Evolutionary conservation across 2,329 filamentous ascomycete genomes (phyloP), one percentile per base, ranked within the genome.

Genomic region (Erysiphe pulchra): DNA sequence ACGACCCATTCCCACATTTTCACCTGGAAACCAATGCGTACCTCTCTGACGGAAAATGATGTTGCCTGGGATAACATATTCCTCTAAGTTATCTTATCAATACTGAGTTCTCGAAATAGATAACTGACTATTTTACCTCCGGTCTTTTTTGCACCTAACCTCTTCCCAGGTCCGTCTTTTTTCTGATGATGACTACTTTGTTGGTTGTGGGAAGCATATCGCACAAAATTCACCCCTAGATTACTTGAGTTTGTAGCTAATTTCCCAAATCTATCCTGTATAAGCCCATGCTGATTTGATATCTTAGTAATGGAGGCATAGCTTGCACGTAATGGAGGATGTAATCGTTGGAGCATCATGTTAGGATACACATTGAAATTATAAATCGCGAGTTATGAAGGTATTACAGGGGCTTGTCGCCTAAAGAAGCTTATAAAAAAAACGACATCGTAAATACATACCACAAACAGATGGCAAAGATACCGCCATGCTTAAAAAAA

Each of bases 11-110:
- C 77, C 81, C 62, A 81, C 83, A 64, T 98, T 95, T 61, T 95
- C 90, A 56, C 90, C 90, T 1, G 90, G 80, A 61, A 79, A 87
- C 90, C 90, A 98, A 56, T 77, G 73, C 4, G 90, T 92, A 55
- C 90, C 90, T 56, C 87, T 79, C 63, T 98, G 90, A 60, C 84
- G 85, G 73, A 90, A 98, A 64, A 98, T 81, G 63, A 98, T 98
- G 67, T 93, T 95, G 46, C 90, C 90, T 4, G 86, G 80, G 48
- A 93, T 80, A 33, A 98, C 90, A 61, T 79, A 92, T 66, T 94
- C 80, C 60, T 87, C 80, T 86, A 57, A 34, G 47, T 46, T 12
- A 11, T 45, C 28, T 18, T 37, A 38, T 45, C 18, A 30, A 14
- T 38, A 16, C n/a, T 37, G 14, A 16, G 11, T 13, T 24, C 17